Base-by-base conservation (phyloP, 2,329 filamentous ascomycete species). In the Sarocladium brachiariae region DNA sequence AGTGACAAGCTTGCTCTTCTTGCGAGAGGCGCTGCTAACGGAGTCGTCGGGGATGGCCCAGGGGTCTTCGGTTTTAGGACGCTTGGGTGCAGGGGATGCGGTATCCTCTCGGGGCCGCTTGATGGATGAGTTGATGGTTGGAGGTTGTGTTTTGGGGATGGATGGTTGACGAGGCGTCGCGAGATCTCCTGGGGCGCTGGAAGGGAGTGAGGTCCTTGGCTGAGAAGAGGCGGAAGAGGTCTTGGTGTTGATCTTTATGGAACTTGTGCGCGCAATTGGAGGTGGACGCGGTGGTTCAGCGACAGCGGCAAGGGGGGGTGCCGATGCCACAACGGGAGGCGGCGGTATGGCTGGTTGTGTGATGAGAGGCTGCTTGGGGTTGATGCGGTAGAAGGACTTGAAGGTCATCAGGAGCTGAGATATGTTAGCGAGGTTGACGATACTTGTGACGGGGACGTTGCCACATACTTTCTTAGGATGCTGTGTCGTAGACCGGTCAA, bases 201-300 rank as follows among this genome's bases (percentile, higher is more conserved):
- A 24, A 16, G 27, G 34, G 13, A 25, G 13, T 47, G n/a, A 50
- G 25, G 23, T 51, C 45, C 49, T 23, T 25, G 18, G 34, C 13
- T 30, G 27, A 30, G 27, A 30, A 30, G 27, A 30, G 9, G 25
- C n/a, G n/a, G n/a, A 27, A 21, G 58, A 54, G 2, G 56, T 41
- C 54, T 66, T 68, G 25, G 65, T 70, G 35, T 59, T 67, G 55
- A 68, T 64, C 56, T 72, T 72, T 52, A 70, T 70, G 0, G 67
- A 70, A 6, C 64, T 60, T n/a, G 61, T 59, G 54, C 63, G 65
- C 19, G 58, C 59, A 4, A 64, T 30, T 45, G 56, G 54, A 18
- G 55, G 51, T 21, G 61, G 61, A 18, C 63, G 59, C 9, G 46
- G 46, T 3, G 46, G 10, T 19, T 35, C 54, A 66, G 27, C 37